Evolutionary conservation across 2,329 filamentous ascomycete genomes (phyloP), one percentile per base, ranked within the genome.

Genomic region (Pseudomassariella vexata): DNA sequence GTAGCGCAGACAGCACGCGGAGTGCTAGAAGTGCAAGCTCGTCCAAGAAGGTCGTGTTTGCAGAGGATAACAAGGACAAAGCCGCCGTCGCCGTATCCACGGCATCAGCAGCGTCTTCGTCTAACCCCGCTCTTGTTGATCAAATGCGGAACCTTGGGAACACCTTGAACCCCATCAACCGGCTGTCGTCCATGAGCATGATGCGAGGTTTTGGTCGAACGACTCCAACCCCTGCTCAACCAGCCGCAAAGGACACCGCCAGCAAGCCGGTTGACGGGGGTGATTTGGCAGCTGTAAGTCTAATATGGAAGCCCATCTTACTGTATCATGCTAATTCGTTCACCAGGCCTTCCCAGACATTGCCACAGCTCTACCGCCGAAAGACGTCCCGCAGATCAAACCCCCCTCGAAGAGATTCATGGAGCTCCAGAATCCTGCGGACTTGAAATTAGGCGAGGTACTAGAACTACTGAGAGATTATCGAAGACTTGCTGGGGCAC

Each of bases 121-220:
- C 50, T 34, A 74, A 72, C 39, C 79, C 81, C 3, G 79, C 83
- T 19, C 59, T 79, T 9, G 74, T 94, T 2, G 86, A 94, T 41
- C 86, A 85, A 9, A 81, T 94, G 65, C 79, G 85, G 34, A 90
- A 75, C 52, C 70, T 94, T 38, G 81, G 86, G 22, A 92, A 74
- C 53, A 81, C 82, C 1, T 65, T 94, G 20, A 94, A 94, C 48
- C 87, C 87, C 3, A 80, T 94, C 54, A 85, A 79, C 26, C 76
- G 86, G 31, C 74, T 94, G 31, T 78, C 82, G 2, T 65, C 79
- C 20, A 87, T 92, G 52, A 73, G 74, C 35, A 73, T 80, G 51
- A 82, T 94, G 45, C 77, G 83, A 35, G 80, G 79, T 1, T 90
- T 94, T 47, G 84, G 85, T 2, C 67, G 82, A 32, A 58, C 65